Evolutionary conservation across 768 basidiomycete species (phyloP).

Genomic region (Calocera cornea): DNA sequence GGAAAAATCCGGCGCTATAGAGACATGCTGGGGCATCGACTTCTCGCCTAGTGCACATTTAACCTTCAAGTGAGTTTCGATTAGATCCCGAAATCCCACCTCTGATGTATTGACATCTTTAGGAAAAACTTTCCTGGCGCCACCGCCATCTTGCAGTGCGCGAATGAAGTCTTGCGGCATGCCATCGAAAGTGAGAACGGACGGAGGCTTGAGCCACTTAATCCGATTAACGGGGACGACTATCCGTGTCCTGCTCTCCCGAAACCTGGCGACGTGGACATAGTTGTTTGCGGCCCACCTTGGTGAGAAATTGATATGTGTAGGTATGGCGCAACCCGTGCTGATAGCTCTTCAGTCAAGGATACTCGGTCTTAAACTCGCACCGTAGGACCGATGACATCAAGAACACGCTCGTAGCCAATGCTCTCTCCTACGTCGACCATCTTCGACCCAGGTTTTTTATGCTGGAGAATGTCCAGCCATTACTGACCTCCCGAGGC

Average conservation of each 20-base stretch:
- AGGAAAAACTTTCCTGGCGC: constrained; percentile 43
- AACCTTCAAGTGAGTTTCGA: constrained; percentile 41
- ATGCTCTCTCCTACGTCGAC: constrained; percentile 40
- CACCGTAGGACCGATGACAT: constrained; percentile 50
- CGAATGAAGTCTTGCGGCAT: constrained; percentile 47
- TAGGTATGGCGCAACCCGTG: not conserved
- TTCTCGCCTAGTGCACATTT: constrained; percentile 60
- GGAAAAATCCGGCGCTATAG: constrained; percentile 38
- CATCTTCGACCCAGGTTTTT: constrained; percentile 31
- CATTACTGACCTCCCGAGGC: constrained; percentile 21
- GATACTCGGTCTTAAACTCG: constrained; percentile 62
- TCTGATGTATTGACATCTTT: not conserved
- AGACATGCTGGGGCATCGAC: constrained; percentile 54
- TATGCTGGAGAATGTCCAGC: constrained; percentile 43
- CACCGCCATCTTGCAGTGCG: constrained; percentile 55
- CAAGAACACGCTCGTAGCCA: constrained; percentile 31
- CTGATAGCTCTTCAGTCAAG: constrained; percentile 38
- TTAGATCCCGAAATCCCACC: not conserved
- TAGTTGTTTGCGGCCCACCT: constrained; percentile 59
- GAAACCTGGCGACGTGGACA: constrained; percentile 41
- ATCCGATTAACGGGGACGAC: constrained; percentile 6
- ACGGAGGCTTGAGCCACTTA: constrained; percentile 13
- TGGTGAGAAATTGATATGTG: constrained; percentile 34
- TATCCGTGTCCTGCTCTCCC: constrained; percentile 20
- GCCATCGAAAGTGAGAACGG: constrained; percentile 40